Evolutionary conservation across 176 grass and related monocot species (phyloP).

Genomic region (Musa schizocarpa): DNA sequence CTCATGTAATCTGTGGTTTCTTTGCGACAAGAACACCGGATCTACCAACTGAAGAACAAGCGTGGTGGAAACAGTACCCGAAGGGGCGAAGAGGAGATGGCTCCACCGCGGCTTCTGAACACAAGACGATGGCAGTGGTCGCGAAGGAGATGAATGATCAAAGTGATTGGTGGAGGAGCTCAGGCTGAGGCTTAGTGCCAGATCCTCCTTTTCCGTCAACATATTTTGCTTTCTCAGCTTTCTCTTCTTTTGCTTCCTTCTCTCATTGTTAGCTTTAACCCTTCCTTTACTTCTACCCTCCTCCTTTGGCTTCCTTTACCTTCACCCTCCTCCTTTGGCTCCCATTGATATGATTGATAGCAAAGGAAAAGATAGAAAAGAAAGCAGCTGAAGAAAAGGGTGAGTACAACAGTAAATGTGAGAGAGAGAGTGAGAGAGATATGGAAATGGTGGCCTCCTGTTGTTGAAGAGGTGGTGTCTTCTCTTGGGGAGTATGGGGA

Average conservation of each 20-base stretch:
- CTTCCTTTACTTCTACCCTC: no score
- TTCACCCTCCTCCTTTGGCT: no score
- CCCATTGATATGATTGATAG: no score
- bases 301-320: no score
- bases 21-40: not conserved
- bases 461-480: no score
- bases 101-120: conserved; percentile 5
- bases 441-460: no score
- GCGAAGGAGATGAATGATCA: not conserved
- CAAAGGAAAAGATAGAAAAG: no score
- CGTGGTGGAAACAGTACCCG: conserved; percentile 6
- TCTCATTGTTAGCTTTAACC: no score
- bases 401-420: no score
- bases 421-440: no score
- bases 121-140: not conserved
- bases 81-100: conserved; percentile 26
- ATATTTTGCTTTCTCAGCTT: not conserved
- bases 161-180: conserved; percentile 20
- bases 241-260: not conserved
- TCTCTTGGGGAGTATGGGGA: no score
- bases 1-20: not conserved
- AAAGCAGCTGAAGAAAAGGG: no score
- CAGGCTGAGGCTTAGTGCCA: conserved; percentile 53
- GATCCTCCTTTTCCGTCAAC: conserved; percentile 33
- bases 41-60: not conserved